Evolutionary conservation across 1,284 basidiomycete genomes (phyloP).

Genomic region (Ceratobasidium sp.): DNA sequence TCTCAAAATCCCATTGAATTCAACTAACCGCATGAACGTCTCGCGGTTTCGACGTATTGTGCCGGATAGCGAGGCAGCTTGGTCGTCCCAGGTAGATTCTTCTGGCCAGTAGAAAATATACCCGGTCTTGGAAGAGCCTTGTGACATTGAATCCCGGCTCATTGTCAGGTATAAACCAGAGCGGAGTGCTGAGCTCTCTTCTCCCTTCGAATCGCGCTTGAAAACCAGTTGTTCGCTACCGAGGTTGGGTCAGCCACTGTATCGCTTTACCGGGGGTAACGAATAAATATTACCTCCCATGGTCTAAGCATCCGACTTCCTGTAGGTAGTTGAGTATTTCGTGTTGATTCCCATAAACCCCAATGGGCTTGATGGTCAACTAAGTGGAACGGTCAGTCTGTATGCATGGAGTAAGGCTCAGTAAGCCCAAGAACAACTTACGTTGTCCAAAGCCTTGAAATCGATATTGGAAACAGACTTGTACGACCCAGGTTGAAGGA

Average conservation of each 20-base stretch:
- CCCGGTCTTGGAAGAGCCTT: no score
- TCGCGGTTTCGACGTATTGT: constrained; percentile 40
- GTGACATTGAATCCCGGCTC: no score
- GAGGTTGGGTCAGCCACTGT: no score
- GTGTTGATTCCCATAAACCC: constrained; percentile 61
- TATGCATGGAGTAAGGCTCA: not conserved
- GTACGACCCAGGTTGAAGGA: constrained; percentile 18
- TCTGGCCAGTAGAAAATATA: constrained; percentile 45
- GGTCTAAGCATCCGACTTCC: not conserved
- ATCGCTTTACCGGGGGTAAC: no score
- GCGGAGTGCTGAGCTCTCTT: no score
- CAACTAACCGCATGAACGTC: constrained; percentile 42
- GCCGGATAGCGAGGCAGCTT: constrained; percentile 1
- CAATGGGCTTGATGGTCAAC: constrained; percentile 56
- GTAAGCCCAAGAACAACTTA: not conserved
- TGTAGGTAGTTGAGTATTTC: constrained; percentile 58
- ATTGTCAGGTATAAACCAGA: constrained; percentile 59
- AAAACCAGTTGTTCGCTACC: no score
- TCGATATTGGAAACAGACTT: constrained; percentile 49
- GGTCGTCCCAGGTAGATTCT: constrained; percentile 42
- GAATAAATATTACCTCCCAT: no score
- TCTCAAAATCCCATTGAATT: not conserved
- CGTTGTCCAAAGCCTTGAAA: constrained; percentile 53
- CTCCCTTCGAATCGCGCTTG: no score
- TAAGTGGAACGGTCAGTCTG: constrained; percentile 49